Conservation (phyloP, 257 asterid genomes). For the Fraxinus pennsylvanica region DNA sequence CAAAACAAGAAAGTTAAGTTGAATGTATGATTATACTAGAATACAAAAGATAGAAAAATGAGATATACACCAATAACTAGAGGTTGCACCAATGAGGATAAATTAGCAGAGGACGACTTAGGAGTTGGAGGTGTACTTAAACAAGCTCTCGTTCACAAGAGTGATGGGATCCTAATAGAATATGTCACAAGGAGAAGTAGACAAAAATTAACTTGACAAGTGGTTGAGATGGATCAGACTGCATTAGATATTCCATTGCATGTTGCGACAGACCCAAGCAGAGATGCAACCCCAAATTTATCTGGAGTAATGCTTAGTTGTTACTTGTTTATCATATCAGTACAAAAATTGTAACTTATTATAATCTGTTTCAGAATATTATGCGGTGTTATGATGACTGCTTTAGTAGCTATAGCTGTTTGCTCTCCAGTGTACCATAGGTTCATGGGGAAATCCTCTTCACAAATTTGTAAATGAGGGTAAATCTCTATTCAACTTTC, state of each 20-base stretch:
- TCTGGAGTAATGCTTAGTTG: not conserved
- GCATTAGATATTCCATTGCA: not conserved
- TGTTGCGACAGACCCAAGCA: not conserved
- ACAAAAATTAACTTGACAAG: not conserved
- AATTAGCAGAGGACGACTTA: not conserved
- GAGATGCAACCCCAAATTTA: not conserved
- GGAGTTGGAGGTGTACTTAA: not conserved
- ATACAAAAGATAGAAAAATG: not conserved
- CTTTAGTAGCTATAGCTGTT: not conserved
- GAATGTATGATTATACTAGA: not conserved
- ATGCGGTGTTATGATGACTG: not conserved
- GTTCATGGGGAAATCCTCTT: not conserved
- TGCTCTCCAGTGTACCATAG: not conserved
- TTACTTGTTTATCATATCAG: not conserved
- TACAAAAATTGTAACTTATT: no score
- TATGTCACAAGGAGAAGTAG: not conserved
- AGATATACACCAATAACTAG: not conserved
- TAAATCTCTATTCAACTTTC: not conserved
- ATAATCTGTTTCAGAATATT: not conserved
- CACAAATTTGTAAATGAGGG: not conserved
- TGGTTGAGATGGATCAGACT: not conserved
- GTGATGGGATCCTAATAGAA: not conserved
- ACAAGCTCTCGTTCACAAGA: not conserved
- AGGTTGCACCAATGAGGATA: not conserved
- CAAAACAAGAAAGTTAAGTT: not conserved